These are phyloP conservation scores for Glycine soja DNA, from an alignment of 306 rosid genomes.

Conservation along the genomic window DNA sequence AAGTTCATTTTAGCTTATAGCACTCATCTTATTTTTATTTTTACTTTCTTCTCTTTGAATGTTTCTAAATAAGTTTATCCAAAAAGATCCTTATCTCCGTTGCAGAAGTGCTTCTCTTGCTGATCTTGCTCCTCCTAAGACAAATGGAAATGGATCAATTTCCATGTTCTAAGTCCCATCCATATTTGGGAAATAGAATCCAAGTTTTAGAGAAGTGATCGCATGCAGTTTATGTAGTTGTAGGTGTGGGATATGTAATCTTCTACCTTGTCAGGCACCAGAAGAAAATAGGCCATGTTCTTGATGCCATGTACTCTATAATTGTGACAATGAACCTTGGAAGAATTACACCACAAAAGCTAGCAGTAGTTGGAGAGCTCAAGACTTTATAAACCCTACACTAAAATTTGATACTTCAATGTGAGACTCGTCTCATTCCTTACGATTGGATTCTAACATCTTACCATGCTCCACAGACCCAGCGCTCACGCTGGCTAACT, in stretches of 20 bases:
- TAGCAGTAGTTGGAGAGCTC: too few relatives aligned
- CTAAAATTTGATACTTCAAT: too few relatives aligned
- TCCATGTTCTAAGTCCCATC: conserved; percentile 6
- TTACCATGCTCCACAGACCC: too few relatives aligned
- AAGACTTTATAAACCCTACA: too few relatives aligned
- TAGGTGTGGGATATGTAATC: conserved; percentile 31
- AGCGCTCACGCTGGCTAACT: too few relatives aligned
- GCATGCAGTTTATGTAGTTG: background rate
- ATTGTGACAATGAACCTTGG: conserved; percentile 32
- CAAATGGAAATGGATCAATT: conserved; percentile 20
- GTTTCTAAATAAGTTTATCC: too few relatives aligned
- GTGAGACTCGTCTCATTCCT: too few relatives aligned
- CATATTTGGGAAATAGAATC: conserved; percentile 46
- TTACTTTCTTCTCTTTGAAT: too few relatives aligned
- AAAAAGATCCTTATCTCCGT: background rate
- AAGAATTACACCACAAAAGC: too few relatives aligned
- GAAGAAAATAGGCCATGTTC: conserved; percentile 33
- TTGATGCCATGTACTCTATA: conserved; percentile 46
- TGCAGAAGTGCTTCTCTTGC: conserved; percentile 47
- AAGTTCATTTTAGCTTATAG: too few relatives aligned
- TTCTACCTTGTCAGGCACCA: conserved; percentile 44
- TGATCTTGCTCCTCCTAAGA: background rate
- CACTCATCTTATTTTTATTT: too few relatives aligned
- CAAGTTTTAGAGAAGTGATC: conserved; percentile 38
- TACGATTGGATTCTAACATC: too few relatives aligned